Percentiles rank a stretch among this genome's conserved stretches.
These are phyloP conservation scores for Daldinia sp. DNA, from an alignment of 2,329 filamentous ascomycete species.

Conservation along the genomic window DNA sequence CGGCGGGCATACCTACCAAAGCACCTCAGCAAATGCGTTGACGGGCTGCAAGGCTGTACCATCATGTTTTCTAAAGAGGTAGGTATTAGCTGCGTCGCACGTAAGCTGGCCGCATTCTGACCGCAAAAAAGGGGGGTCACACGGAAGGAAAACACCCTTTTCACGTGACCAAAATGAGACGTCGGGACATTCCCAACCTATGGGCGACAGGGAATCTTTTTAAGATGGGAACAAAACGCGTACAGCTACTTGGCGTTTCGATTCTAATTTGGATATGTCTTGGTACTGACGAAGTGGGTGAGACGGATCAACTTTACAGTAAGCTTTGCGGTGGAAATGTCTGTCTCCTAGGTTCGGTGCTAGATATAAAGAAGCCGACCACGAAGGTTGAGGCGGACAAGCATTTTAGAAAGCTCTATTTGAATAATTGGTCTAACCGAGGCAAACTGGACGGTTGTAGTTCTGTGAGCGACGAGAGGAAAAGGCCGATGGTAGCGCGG, in stretches of 20 bases:
- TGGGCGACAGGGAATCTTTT: too few species aligned
- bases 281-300: constrained; percentile 5
- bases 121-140: constrained; percentile 17
- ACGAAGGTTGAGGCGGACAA: too few species aligned
- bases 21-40: too few species aligned
- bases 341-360: not conserved
- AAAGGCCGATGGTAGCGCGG: not conserved
- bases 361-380: constrained; percentile 1
- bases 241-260: not conserved
- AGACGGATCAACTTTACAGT: constrained; percentile 14
- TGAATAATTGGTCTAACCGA: too few species aligned
- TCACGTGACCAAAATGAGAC: constrained; percentile 4
- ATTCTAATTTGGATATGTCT: constrained; percentile 3
- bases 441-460: not conserved
- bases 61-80: not conserved
- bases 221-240: not conserved
- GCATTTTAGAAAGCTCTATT: not conserved
- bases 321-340: constrained; percentile 30
- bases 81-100: constrained; percentile 16
- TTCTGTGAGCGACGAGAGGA: not conserved
- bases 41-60: not conserved
- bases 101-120: constrained; percentile 9
- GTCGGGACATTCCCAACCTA: not conserved
- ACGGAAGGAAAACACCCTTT: constrained; percentile 1
- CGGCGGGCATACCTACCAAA: too few species aligned